Base-by-base conservation (phyloP, 192 early-diverging fungal genomes). In the Martensiomyces pterosporus region DNA sequence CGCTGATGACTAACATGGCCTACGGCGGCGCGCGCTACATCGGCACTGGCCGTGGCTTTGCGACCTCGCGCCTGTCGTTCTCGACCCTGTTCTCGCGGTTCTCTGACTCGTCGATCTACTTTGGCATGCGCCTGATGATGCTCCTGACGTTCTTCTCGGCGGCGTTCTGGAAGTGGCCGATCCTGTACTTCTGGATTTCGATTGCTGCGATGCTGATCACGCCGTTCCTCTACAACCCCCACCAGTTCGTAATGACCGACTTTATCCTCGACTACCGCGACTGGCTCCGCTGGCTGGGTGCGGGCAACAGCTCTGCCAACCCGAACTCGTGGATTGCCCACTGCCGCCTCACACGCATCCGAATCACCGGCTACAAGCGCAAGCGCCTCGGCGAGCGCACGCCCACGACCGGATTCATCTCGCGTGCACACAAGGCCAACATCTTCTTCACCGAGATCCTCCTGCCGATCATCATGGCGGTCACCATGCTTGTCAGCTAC, bases 201-300 rank as follows among this genome's bases (percentile, higher is more conserved):
- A 85, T 85, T 33, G 55, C 85, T 22, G 85, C 89, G 7, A 59
- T 92, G 32, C 62, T 84, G 38, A 72, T 92, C 37, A 85, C 90
- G 39, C 89, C 90, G 2, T 92, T 91, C 58, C 42, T 92, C 29
- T 92, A 89, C 64, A 92, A 92, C 47, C 89, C 87, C n/a, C 88
- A 90, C 52, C 90, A 92, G 65, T 91, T 92, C 43, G 75, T 82
- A n/a, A 73, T 90, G 43, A 74, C 75, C 0, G 85, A 87, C 54
- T 91, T 91, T 57, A 72, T 90, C 54, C 47, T 84, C 6, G 90
- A 92, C 56, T 92, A 89, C 59, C 80, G 77, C 33, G 85, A 87
- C 57, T 89, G 83, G 71, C 64, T 92, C 49, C 79, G 80, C 43
- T 92, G 90, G 87, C 67, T 92, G 37, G 86, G 82, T n/a, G 77